Base-by-base conservation (phyloP, 139 green algal species). In the Micractinium sp. region DNA sequence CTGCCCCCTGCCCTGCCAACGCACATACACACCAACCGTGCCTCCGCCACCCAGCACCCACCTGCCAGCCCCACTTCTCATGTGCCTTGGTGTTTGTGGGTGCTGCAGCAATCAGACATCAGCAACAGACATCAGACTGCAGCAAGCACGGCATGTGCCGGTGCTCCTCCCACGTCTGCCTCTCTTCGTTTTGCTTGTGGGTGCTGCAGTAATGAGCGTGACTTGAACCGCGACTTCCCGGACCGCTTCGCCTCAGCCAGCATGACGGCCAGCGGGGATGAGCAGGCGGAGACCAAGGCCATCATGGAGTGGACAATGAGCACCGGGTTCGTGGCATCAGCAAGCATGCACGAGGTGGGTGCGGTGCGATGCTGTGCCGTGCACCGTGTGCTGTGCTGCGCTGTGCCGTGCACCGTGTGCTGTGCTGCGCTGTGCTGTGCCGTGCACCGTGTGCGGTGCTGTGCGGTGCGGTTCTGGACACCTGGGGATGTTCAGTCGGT, bases 221-320 rank as follows among this genome's bases (percentile, higher is more conserved):
- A 99, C 90, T 91, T 99, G 38, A 99, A 99, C 88, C 93, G 97
- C 39, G 93, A 98, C 93, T 99, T 98, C 88, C 97, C 97, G 22
- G 97, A 99, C 91, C 92, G 93, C 36, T 90, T 95, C 35, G 38
- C 53, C 25, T 61, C 23, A 29, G 2, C 38, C 35, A 25, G 0
- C 71, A 87, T 92, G 85, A 31, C 85, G 78, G 91, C 89, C 18
- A 90, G 69, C 5, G 94, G 94, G 20, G 83, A 79, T 1, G 95
- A 97, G 90, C 87, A 96, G 81, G 90, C 94, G 12, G 96, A 98
- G 83, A 96, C 94, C 31, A 73, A 87, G 27, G 94, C 93, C 12
- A 85, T 98, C 36, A 98, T 98, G 94, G 76, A 95, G 0, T 97
- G 95, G 93, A 94, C 88, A 13, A 80, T 89, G 13, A 20, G 53